These are phyloP conservation scores for Lactifluus rugatus DNA, from an alignment of 768 basidiomycete genomes.

Conservation along the genomic window DNA sequence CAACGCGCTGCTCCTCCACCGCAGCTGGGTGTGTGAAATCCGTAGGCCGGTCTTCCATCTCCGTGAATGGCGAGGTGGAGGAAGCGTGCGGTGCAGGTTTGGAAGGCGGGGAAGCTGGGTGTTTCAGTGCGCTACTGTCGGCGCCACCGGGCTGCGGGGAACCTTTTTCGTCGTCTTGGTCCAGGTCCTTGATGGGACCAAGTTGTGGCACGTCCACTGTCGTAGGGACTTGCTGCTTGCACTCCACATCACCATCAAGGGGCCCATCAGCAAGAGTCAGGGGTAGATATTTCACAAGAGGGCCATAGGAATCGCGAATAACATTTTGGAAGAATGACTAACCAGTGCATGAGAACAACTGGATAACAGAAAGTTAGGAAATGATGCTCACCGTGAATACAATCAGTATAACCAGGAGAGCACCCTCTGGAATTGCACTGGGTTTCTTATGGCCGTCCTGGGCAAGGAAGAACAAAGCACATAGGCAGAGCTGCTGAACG, in stretches of 20 bases:
- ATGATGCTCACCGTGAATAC: slow-evolving; percentile 59
- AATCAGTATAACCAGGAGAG: slow-evolving; percentile 79
- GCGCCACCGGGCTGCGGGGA: neutral
- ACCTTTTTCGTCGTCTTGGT: neutral
- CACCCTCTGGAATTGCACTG: slow-evolving; percentile 63
- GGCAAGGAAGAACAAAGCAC: slow-evolving; percentile 86
- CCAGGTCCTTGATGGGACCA: neutral
- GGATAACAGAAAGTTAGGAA: neutral
- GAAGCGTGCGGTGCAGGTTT: slow-evolving; percentile 5
- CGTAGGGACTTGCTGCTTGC: neutral
- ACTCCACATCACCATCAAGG: slow-evolving; percentile 24
- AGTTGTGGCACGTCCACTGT: neutral
- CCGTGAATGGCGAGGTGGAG: slow-evolving; percentile 15
- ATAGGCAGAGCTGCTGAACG: slow-evolving; percentile 77
- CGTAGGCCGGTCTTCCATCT: slow-evolving; percentile 24
- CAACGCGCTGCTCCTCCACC: slow-evolving; percentile 57
- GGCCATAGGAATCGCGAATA: slow-evolving; percentile 71
- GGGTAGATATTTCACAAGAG: slow-evolving; percentile 67
- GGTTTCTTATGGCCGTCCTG: slow-evolving; percentile 41
- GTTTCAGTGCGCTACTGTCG: neutral
- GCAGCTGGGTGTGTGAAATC: slow-evolving; percentile 85
- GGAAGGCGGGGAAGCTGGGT: neutral
- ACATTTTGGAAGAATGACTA: slow-evolving; percentile 66
- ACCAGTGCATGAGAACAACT: neutral
- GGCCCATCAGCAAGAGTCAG: slow-evolving; percentile 68